phyloP scores from a whole-genome alignment of 768 basidiomycete species.

The Holtermanniella nyarrowii region DNA sequence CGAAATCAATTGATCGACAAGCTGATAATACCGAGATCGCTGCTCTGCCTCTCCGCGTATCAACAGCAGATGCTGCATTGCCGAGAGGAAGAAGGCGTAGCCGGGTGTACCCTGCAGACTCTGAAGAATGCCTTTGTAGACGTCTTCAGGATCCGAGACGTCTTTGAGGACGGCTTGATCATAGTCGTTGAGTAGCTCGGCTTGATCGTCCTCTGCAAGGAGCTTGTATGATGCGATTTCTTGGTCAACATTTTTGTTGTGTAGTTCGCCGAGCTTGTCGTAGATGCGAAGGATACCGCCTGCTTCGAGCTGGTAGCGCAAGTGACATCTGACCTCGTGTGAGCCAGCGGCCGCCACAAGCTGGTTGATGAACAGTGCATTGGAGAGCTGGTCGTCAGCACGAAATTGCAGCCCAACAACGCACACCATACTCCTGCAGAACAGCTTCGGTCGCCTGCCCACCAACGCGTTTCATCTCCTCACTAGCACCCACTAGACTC shows the following conservation, averaged over 20 bases:
- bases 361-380: constrained; percentile 61
- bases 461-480: constrained; percentile 54
- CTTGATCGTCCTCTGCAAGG: constrained; percentile 64
- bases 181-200: constrained; percentile 57
- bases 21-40: constrained; percentile 77
- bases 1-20: constrained; percentile 78
- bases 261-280: constrained; percentile 57
- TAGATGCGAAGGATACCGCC: constrained; percentile 70
- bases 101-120: constrained; percentile 70
- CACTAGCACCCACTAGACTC: constrained; percentile 85
- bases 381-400: constrained; percentile 49
- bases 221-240: constrained; percentile 55
- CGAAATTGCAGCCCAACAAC: constrained; percentile 29
- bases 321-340: constrained; percentile 48
- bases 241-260: constrained; percentile 54
- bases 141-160: constrained; percentile 70
- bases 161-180: constrained; percentile 67
- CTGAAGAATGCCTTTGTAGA: constrained; percentile 70
- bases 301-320: constrained; percentile 80
- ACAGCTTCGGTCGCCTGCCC: constrained; percentile 45
- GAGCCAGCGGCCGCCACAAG: constrained; percentile 46
- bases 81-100: constrained; percentile 75
- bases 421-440: constrained; percentile 76
- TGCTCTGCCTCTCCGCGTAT: constrained; percentile 78
- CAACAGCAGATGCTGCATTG: constrained; percentile 84